Evolutionary conservation across 2,329 filamentous ascomycete species (phyloP), one percentile per base, ranked within the genome.

Genomic region (Diaporthe batatas): DNA sequence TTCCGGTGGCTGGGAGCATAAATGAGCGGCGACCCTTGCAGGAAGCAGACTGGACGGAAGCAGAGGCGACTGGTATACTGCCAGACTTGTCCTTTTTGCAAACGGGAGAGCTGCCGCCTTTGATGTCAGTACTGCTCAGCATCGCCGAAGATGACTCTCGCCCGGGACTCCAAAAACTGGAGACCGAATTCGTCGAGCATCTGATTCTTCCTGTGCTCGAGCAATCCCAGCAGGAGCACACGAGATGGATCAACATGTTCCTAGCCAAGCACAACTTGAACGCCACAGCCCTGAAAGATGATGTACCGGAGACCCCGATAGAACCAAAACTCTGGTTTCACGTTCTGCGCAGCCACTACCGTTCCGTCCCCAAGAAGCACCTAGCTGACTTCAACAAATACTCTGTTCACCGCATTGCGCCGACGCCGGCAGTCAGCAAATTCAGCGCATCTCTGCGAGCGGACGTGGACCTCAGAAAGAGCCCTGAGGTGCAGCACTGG

Each of bases 1-100:
- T 70, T 3, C 71, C 71, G 14, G 55, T 72, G 10, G 65, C 55
- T 23, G 71, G 65, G 2, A 72, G 71, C 71, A 70, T 72, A n/a
- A 70, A 72, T n/a, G 71, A 72, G 51, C 34, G 34, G 11, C 71
- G 71, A 10, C 71, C 71, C 1, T 44, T 53, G 21, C 55, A 29
- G 36, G 3, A 11, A 16, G 55, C 69, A 55, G 71, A 72, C 23
- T 72, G 71, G 71, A 6, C 8, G 2, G 34, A 70, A 29, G 71
- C 71, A 21, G 65, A 72, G 18, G 6, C 47, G 6, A 72, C 55
- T 23, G 71, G 65, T 4, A 16, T n/a, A 3, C 42, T 68, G 12
- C 65, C 65, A 47, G 65, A 70, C 25, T 18, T 72, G 25, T 54
- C 23, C n/a, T 55, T 70, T 5, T 10, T 18, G 36, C 18, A 29